Conservation (phyloP, 2,329 filamentous ascomycete genomes). For the Neophaeococcomyces aloes region DNA sequence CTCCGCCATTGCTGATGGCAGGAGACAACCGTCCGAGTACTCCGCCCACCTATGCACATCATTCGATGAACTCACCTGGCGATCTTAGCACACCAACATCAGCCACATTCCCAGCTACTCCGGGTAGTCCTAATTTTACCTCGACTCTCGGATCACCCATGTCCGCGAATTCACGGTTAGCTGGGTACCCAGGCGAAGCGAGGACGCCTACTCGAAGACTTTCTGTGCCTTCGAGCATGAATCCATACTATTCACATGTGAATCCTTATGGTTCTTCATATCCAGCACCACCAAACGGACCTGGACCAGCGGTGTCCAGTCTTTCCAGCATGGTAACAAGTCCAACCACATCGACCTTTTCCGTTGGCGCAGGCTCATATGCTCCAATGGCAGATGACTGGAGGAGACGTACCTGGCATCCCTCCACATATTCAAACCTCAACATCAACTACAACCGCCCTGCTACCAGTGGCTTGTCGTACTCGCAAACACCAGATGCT, state of each 20-base stretch:
- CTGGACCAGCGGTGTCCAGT: slow-evolving; percentile 44
- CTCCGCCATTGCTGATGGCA: slow-evolving; percentile 76
- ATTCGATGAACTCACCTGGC: slow-evolving; percentile 57
- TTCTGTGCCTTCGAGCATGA: slow-evolving; percentile 66
- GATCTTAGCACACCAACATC: slow-evolving; percentile 77
- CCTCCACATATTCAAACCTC: slow-evolving; percentile 52
- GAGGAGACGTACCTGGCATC: slow-evolving; percentile 84
- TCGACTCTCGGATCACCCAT: slow-evolving; percentile 62
- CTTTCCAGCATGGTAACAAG: slow-evolving; percentile 49
- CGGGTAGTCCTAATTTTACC: slow-evolving; percentile 65
- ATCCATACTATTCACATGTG: slow-evolving; percentile 61
- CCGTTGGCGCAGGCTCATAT: slow-evolving; percentile 36
- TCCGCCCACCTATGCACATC: slow-evolving; percentile 53
- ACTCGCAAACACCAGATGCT: slow-evolving; percentile 60
- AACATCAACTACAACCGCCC: slow-evolving; percentile 47
- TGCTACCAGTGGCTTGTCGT: slow-evolving; percentile 61
- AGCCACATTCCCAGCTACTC: slow-evolving; percentile 65
- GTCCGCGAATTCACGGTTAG: slow-evolving; percentile 56
- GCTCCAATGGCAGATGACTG: slow-evolving; percentile 58
- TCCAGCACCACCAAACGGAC: no score
- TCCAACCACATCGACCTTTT: slow-evolving; percentile 56
- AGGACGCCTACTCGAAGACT: slow-evolving; percentile 62
- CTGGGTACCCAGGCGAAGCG: slow-evolving; percentile 58
- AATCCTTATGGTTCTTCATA: slow-evolving; percentile 45
- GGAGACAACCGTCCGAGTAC: slow-evolving; percentile 53